Percentiles rank a stretch among this genome's conserved stretches.
phyloP scores from a whole-genome alignment of 257 asterid species.

The Catharanthus roseus region DNA sequence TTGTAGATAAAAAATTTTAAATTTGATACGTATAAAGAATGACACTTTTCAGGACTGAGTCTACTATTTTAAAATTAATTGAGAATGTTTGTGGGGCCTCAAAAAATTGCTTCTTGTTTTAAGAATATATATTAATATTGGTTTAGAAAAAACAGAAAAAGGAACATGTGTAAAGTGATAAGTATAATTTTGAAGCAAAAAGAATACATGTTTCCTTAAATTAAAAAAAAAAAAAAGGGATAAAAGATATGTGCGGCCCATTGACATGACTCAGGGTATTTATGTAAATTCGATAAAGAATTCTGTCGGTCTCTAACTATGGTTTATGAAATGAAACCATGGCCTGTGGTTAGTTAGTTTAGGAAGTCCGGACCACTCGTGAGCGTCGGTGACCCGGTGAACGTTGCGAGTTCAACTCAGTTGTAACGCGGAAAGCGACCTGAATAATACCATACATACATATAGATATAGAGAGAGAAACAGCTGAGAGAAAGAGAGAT shows the following conservation, averaged over 20 bases:
- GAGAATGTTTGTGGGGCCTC: too few species aligned
- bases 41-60: too few species aligned
- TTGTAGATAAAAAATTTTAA: too few species aligned
- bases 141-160: too few species aligned
- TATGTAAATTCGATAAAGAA: neutral
- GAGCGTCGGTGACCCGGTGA: conserved; percentile 43
- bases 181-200: too few species aligned
- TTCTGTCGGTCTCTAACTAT: conserved; percentile 32
- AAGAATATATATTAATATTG: too few species aligned
- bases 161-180: too few species aligned
- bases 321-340: conserved; percentile 16
- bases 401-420: conserved; percentile 18
- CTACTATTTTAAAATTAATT: too few species aligned
- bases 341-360: neutral
- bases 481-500: neutral
- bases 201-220: too few species aligned
- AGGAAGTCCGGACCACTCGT: conserved; percentile 18
- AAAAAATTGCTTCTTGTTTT: too few species aligned
- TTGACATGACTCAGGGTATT: neutral
- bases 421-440: conserved; percentile 20
- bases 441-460: neutral
- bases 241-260: neutral
- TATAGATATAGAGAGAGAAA: neutral
- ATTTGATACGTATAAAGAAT: too few species aligned
- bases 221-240: too few species aligned